Conservation (phyloP, 1,139 yeast species). For the Sugiyamaella xylanicola region DNA sequence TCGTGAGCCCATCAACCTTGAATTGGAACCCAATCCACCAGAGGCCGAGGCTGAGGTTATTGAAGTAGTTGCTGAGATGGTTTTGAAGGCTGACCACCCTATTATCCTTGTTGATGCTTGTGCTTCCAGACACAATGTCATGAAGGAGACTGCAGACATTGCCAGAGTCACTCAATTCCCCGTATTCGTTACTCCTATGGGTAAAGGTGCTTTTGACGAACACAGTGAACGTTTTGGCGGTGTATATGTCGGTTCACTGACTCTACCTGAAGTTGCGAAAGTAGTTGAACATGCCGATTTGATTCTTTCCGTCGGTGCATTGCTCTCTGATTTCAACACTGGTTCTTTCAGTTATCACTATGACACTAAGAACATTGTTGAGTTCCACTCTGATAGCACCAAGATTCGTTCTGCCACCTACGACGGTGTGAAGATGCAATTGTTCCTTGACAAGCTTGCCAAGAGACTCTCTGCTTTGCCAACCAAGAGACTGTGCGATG, state of each 20-base stretch:
- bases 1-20: slow-evolving; percentile 64
- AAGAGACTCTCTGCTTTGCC: slow-evolving; percentile 22
- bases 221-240: slow-evolving; percentile 78
- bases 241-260: slow-evolving; percentile 79
- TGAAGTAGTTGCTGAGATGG: slow-evolving; percentile 55
- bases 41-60: slow-evolving; percentile 76
- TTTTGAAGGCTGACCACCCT: slow-evolving; percentile 64
- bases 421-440: slow-evolving; percentile 80
- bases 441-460: slow-evolving; percentile 56
- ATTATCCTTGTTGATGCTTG: slow-evolving; percentile 84
- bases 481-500: slow-evolving; percentile 21
- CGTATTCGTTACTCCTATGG: slow-evolving; percentile 87
- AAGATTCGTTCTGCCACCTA: slow-evolving; percentile 74
- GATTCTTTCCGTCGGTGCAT: slow-evolving; percentile 76
- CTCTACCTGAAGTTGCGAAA: slow-evolving; percentile 72
- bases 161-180: slow-evolving; percentile 77
- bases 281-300: slow-evolving; percentile 78
- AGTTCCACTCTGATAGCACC: slow-evolving; percentile 87
- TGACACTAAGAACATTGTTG: slow-evolving; percentile 76
- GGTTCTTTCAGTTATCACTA: slow-evolving; percentile 85
- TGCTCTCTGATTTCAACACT: slow-evolving; percentile 85
- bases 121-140: slow-evolving; percentile 74
- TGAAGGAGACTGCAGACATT: slow-evolving; percentile 60
- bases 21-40: slow-evolving; percentile 61
- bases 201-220: slow-evolving; percentile 80